Evolutionary conservation across 345 rosid species (phyloP), one percentile per base, ranked within the genome.

Genomic region (Dipteronia dyeriana): DNA sequence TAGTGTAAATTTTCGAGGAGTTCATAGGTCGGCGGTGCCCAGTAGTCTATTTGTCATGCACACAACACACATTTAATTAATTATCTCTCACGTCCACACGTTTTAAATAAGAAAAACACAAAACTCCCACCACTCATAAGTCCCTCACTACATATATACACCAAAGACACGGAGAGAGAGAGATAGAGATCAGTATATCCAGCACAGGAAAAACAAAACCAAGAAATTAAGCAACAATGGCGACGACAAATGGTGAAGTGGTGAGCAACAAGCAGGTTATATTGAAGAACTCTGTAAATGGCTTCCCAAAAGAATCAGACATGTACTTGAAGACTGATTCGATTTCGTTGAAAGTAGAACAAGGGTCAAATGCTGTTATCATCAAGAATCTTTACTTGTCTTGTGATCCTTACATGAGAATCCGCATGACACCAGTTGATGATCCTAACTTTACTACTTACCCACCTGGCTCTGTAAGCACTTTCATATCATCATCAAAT

Each of bases 371-470:
- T 3, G 80, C 74, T 5, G 82, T 86, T n/a, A 16, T 91, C 43
- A 82, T 90, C 59, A 90, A 90, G 86, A 90, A 88, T 81, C 85
- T 90, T 13, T 88, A 79, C 78, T 76, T 90, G 78, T 90, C 97
- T 2, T 90, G 94, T 22, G 94, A 91, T 82, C 97, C 92, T 0
- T 84, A 80, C 80, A 85, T 88, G 88, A 60, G 88, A 1, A 77
- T 71, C 19, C 84, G 83, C 54, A 85, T 85, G 91, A 72, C 71
- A 31, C 11, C 0, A 6, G 23, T 69, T 73, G 70, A 80, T 75
- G 19, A 83, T 63, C 66, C 70, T 20, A 53, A 68, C 38, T 75
- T 81, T n/a, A 66, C 73, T 22, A 43, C 84, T 2, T 86, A 75
- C 70, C 31, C 29, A 45, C 85, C 76, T 68, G 87, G 81, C 57